These are phyloP conservation scores for Penicillium sp. DNA, from an alignment of 2,329 filamentous ascomycete species.

Conservation along the genomic window DNA sequence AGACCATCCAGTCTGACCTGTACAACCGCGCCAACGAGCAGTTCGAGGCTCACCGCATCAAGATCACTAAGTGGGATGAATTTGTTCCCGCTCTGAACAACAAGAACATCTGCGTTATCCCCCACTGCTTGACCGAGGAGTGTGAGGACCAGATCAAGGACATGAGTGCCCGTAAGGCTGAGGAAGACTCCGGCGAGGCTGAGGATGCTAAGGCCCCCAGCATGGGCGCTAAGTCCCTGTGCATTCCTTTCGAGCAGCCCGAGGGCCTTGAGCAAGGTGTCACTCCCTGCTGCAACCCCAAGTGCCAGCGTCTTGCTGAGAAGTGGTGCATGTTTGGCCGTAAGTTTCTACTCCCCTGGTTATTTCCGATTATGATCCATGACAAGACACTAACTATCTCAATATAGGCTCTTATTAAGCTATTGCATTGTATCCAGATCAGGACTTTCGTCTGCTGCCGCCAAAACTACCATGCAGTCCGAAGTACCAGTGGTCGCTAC, in stretches of 20 bases:
- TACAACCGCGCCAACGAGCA: slow-evolving; percentile 70
- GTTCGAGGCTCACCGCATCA: slow-evolving; percentile 76
- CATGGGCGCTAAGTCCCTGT: slow-evolving; percentile 74
- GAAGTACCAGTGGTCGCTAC: not conserved
- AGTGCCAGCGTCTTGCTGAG: slow-evolving; percentile 73
- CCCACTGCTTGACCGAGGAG: slow-evolving; percentile 76
- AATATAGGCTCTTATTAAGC: slow-evolving; percentile 5
- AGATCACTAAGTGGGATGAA: slow-evolving; percentile 83
- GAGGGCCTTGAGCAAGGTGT: slow-evolving; percentile 72
- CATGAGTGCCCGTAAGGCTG: slow-evolving; percentile 70
- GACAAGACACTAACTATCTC: not conserved
- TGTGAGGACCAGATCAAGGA: slow-evolving; percentile 97
- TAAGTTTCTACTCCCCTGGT: slow-evolving; percentile 43
- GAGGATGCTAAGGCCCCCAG: slow-evolving; percentile 70
- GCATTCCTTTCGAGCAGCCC: slow-evolving; percentile 83
- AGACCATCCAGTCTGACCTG: slow-evolving; percentile 85
- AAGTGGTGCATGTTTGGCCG: slow-evolving; percentile 92
- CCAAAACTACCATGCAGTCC: not conserved
- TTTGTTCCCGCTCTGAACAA: slow-evolving; percentile 85
- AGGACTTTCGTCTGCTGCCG: not conserved
- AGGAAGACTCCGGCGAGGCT: slow-evolving; percentile 60
- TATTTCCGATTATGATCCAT: not conserved
- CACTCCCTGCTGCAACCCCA: slow-evolving; percentile 89
- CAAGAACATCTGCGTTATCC: slow-evolving; percentile 91
- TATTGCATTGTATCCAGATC: not conserved